Percentiles rank a stretch among this genome's conserved stretches.
phyloP scores from a whole-genome alignment of 2,329 filamentous ascomycete genomes.

The Botrytis paeoniae region DNA sequence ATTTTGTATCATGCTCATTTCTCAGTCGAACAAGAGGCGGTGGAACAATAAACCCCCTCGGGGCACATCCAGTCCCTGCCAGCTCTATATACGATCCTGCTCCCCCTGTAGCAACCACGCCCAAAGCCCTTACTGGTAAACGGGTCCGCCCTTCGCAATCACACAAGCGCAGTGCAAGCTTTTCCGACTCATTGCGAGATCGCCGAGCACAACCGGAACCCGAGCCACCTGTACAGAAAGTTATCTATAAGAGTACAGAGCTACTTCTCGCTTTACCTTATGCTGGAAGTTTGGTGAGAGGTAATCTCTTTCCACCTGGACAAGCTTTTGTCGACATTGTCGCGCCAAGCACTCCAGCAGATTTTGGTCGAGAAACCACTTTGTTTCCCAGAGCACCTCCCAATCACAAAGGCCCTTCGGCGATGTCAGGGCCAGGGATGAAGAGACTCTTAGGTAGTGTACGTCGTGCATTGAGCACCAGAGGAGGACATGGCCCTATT shows the following conservation, averaged over 20 bases:
- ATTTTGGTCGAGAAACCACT: conserved; percentile 52
- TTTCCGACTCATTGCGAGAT: conserved; percentile 79
- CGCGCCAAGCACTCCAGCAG: conserved; percentile 48
- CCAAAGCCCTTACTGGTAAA: conserved; percentile 57
- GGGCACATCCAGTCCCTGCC: conserved; percentile 55
- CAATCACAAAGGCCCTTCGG: conserved; percentile 50
- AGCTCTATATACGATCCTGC: conserved; percentile 47
- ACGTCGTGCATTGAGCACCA: conserved; percentile 71
- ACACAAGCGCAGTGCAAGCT: conserved; percentile 84
- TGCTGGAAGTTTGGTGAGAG: conserved; percentile 81
- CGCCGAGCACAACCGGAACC: conserved; percentile 45
- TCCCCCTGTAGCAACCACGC: conserved; percentile 56
- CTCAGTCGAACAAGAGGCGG: conserved; percentile 50
- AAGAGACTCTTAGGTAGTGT: conserved; percentile 85
- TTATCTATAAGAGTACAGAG: conserved; percentile 53
- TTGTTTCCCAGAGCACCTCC: conserved; percentile 43
- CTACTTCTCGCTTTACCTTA: conserved; percentile 63
- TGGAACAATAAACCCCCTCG: conserved; percentile 44
- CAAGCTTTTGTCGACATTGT: conserved; percentile 75
- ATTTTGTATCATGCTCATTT: conserved; percentile 63
- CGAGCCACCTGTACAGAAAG: conserved; percentile 47
- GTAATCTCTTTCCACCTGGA: conserved; percentile 76
- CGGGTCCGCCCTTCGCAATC: conserved; percentile 54
- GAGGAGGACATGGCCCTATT: conserved; percentile 27
- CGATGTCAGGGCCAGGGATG: conserved; percentile 71